A percentile compares a stretch with the other conserved stretches of the same genome.
These are phyloP conservation scores for Hypoxylon fragiforme DNA, from an alignment of 495 filamentous ascomycete genomes.

Conservation along the genomic window DNA sequence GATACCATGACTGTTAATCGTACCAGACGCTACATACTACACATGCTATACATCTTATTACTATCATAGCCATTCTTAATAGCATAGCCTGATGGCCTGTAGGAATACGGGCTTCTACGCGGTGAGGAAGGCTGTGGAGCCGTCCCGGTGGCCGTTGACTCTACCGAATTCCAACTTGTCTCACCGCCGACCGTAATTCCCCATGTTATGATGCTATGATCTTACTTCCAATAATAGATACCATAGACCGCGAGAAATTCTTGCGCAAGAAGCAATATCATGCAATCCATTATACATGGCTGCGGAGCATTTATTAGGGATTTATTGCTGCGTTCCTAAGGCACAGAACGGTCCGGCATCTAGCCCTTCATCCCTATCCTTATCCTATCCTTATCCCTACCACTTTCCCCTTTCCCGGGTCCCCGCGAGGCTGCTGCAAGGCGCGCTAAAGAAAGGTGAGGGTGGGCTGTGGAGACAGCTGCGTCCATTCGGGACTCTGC, in stretches of 20 bases:
- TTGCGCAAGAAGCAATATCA: constrained; percentile 14
- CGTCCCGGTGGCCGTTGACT: constrained; percentile 25
- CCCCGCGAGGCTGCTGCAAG: constrained; percentile 29
- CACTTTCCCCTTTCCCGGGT: constrained; percentile 12
- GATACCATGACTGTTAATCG: too few species aligned
- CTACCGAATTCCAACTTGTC: constrained; percentile 25
- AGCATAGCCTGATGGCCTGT: too few species aligned
- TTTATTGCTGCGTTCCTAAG: constrained; percentile 7
- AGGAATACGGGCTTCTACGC: not conserved
- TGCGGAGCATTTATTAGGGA: constrained; percentile 12
- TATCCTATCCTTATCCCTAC: not conserved
- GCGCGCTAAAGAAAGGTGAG: constrained; percentile 28
- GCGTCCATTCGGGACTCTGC: constrained; percentile 36
- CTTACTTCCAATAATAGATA: constrained; percentile 18
- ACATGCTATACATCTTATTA: too few species aligned
- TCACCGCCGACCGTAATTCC: constrained; percentile 27
- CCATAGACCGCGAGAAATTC: constrained; percentile 5
- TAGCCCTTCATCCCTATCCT: constrained; percentile 14
- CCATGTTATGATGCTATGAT: not conserved
- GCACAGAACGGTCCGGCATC: constrained; percentile 26
- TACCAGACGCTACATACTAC: too few species aligned
- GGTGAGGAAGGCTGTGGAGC: constrained; percentile 24
- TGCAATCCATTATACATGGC: constrained; percentile 6
- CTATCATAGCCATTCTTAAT: too few species aligned
- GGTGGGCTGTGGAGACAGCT: constrained; percentile 22